Evolutionary conservation across 805 yeast species (phyloP).

Genomic region (Candida qinlingensis): DNA sequence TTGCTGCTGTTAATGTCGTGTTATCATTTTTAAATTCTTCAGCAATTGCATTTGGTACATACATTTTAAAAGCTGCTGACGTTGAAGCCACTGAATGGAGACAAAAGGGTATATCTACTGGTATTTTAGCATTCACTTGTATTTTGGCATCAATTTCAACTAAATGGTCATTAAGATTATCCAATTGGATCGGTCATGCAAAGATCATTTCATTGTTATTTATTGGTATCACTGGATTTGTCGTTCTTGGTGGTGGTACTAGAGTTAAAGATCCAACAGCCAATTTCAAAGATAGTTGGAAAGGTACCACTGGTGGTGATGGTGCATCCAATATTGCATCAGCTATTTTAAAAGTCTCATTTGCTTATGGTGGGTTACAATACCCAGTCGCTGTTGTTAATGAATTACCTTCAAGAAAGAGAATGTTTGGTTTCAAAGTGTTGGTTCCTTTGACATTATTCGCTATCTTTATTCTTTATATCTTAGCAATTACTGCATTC

Average conservation of each 20-base stretch:
- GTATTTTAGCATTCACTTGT: slow-evolving; percentile 33
- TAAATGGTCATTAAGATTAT: slow-evolving; percentile 27
- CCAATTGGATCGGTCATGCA: slow-evolving; percentile 31
- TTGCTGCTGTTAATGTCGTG: slow-evolving; percentile 34
- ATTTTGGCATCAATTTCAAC: slow-evolving; percentile 24
- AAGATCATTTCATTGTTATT: slow-evolving; percentile 31
- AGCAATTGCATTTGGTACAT: slow-evolving; percentile 34
- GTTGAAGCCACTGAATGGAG: slow-evolving; percentile 40
- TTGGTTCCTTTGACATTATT: slow-evolving; percentile 31
- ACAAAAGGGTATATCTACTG: slow-evolving; percentile 38
- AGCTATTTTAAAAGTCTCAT: slow-evolving; percentile 39
- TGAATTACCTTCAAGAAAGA: slow-evolving; percentile 30
- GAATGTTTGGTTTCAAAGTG: slow-evolving; percentile 20
- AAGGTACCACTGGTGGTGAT: slow-evolving; percentile 37
- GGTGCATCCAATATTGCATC: slow-evolving; percentile 32
- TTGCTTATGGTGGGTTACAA: slow-evolving; percentile 36
- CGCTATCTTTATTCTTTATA: slow-evolving; percentile 29
- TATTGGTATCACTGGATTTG: slow-evolving; percentile 31
- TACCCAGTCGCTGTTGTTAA: slow-evolving; percentile 35
- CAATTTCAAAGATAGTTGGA: slow-evolving; percentile 33
- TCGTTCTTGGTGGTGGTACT: slow-evolving; percentile 33
- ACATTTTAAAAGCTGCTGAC: slow-evolving; percentile 31
- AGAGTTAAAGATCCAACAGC: slow-evolving; percentile 28
- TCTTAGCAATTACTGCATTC: slow-evolving; percentile 31
- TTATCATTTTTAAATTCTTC: slow-evolving; percentile 33